These are phyloP conservation scores for Annulohypoxylon maeteangense DNA, from an alignment of 495 filamentous ascomycete genomes.

Conservation along the genomic window DNA sequence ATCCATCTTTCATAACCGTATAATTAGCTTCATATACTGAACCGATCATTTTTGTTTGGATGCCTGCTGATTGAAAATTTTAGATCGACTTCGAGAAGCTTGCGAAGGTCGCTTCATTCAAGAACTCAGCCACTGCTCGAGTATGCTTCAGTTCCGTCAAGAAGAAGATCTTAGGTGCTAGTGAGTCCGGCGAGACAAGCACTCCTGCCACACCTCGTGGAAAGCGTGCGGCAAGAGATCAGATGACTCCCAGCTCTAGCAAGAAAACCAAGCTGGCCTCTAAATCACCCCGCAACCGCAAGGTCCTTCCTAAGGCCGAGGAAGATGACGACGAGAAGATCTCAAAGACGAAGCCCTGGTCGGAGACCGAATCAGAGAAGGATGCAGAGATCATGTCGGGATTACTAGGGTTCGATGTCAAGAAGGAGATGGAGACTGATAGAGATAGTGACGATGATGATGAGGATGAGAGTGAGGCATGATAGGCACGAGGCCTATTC, in stretches of 20 bases:
- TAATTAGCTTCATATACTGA: not conserved
- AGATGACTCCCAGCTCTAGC: not conserved
- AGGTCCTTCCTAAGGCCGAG: not conserved
- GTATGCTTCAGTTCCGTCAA: conserved; percentile 28
- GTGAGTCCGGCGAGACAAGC: not conserved
- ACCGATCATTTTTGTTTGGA: not conserved
- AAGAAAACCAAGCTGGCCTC: conserved; percentile 20
- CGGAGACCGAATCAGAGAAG: not conserved
- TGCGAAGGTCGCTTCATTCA: conserved; percentile 27
- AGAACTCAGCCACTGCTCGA: conserved; percentile 23
- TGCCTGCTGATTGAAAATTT: not conserved
- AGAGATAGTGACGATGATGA: no score
- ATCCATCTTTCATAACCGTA: not conserved
- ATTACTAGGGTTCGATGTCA: not conserved
- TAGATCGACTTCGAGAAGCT: conserved; percentile 38
- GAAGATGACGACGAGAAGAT: not conserved
- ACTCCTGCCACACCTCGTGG: conserved; percentile 5
- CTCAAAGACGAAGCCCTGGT: not conserved
- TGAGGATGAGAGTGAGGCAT: not conserved
- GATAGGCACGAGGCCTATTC: not conserved
- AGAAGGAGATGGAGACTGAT: not conserved
- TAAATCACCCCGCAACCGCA: not conserved
- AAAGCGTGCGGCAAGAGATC: conserved; percentile 9
- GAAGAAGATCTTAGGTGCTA: conserved; percentile 26
- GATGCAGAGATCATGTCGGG: not conserved